phyloP scores from a whole-genome alignment of 805 yeast species.

The Cyberlindnera japonica region DNA sequence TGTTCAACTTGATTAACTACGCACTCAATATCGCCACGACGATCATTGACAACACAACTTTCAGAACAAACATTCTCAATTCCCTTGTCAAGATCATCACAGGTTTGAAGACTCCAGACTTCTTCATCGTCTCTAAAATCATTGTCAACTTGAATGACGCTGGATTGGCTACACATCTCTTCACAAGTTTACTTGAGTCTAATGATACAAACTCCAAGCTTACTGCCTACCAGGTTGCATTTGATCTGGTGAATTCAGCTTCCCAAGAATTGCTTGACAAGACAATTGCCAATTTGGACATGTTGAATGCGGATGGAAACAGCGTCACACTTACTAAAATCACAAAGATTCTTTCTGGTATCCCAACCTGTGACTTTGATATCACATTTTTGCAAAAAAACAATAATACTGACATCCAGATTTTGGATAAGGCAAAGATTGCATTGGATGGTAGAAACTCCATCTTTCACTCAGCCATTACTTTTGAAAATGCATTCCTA shows the following conservation, averaged over 20 bases:
- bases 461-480: conserved; percentile 91
- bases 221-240: conserved; percentile 89
- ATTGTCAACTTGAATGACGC: conserved; percentile 84
- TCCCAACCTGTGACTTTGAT: conserved; percentile 90
- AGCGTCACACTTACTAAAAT: conserved; percentile 38
- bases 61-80: conserved; percentile 62
- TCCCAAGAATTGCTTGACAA: conserved; percentile 79
- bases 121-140: conserved; percentile 77
- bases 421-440: conserved; percentile 77
- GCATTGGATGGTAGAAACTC: conserved; percentile 88
- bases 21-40: conserved; percentile 71
- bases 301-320: conserved; percentile 27
- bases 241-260: conserved; percentile 88
- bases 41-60: conserved; percentile 58
- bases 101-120: conserved; percentile 63
- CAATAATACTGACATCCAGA: conserved; percentile 80
- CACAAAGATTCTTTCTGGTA: conserved; percentile 75
- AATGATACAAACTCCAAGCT: conserved; percentile 42
- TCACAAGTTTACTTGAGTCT: conserved; percentile 50
- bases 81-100: conserved; percentile 60
- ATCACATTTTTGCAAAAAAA: conserved; percentile 83
- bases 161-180: conserved; percentile 62
- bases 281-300: conserved; percentile 41
- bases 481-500: conserved; percentile 90
- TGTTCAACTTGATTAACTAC: conserved; percentile 60